Conservation (phyloP, 2,329 filamentous ascomycete species). For the Trichoderma sp. region DNA sequence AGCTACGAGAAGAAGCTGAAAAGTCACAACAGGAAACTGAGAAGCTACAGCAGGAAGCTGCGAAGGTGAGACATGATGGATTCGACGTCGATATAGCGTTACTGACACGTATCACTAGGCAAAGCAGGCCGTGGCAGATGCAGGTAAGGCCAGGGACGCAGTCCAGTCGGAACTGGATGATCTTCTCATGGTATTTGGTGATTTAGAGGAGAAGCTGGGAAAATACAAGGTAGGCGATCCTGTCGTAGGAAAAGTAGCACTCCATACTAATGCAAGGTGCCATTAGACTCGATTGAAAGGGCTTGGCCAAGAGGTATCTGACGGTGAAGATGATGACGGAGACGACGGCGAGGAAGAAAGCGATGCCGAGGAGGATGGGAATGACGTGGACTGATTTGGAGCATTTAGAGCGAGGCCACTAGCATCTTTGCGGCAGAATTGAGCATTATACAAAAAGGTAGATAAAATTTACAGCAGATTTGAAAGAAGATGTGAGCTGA, state of each 20-base stretch:
- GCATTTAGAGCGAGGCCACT: neutral
- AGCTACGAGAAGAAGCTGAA: conserved; percentile 30
- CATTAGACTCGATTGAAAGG: conserved; percentile 57
- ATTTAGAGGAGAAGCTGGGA: conserved; percentile 72
- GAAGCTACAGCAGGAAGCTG: conserved; percentile 25
- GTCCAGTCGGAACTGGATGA: conserved; percentile 76
- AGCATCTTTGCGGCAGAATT: neutral
- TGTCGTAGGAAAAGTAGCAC: neutral
- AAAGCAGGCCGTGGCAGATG: conserved; percentile 36
- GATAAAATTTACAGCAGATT: neutral
- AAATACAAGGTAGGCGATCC: conserved; percentile 64
- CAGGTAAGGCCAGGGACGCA: conserved; percentile 60
- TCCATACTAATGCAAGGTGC: neutral
- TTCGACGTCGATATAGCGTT: neutral
- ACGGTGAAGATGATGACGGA: conserved; percentile 67
- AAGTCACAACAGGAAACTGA: conserved; percentile 24
- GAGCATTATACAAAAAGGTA: neutral
- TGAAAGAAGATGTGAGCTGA: neutral
- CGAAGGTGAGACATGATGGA: conserved; percentile 26
- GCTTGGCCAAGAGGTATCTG: conserved; percentile 69
- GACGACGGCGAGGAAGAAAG: conserved; percentile 44
- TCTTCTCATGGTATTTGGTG: conserved; percentile 75
- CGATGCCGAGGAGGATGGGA: conserved; percentile 30
- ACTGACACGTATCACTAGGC: conserved; percentile 26
- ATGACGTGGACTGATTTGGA: neutral